Conservation (phyloP, 805 yeast genomes). For the Schwanniomyces vanrijiae region DNA sequence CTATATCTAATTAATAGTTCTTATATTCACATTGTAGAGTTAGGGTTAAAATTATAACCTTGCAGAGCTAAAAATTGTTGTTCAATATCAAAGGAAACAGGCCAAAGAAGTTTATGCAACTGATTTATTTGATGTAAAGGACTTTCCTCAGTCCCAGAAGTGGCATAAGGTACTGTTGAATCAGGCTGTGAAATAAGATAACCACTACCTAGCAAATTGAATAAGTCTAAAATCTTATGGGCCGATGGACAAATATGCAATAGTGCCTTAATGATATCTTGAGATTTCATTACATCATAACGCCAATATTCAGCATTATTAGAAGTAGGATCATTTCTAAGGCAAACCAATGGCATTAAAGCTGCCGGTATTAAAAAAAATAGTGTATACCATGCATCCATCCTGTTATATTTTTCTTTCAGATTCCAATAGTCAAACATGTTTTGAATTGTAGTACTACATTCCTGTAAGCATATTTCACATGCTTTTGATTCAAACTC, state of each 20-base stretch:
- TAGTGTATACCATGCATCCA: slow-evolving; percentile 19
- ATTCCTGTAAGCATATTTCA: slow-evolving; percentile 14
- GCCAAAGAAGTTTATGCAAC: slow-evolving; percentile 17
- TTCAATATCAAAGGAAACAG: slow-evolving; percentile 15
- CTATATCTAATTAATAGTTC: too few species aligned
- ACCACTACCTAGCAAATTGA: slow-evolving; percentile 13
- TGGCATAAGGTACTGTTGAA: not conserved
- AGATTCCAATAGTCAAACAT: slow-evolving; percentile 13
- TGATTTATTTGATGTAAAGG: slow-evolving; percentile 16
- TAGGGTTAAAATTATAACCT: too few species aligned
- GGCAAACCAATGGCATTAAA: slow-evolving; percentile 17
- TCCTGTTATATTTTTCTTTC: slow-evolving; percentile 10
- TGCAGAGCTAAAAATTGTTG: too few species aligned
- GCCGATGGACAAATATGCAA: slow-evolving; percentile 16
- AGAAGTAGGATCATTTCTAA: slow-evolving; percentile 14
- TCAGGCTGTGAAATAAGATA: slow-evolving; percentile 6
- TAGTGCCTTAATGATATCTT: slow-evolving; percentile 9
- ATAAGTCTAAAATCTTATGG: slow-evolving; percentile 10
- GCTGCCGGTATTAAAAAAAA: slow-evolving; percentile 18
- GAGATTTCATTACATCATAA: slow-evolving; percentile 8
- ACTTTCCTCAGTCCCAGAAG: slow-evolving; percentile 13
- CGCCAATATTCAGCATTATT: slow-evolving; percentile 11
- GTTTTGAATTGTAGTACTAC: slow-evolving; percentile 10
- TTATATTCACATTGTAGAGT: too few species aligned
- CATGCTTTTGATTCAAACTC: slow-evolving; percentile 15